Conservation (phyloP, 768 basidiomycete species). For the Hygrophorus pudorinus region DNA sequence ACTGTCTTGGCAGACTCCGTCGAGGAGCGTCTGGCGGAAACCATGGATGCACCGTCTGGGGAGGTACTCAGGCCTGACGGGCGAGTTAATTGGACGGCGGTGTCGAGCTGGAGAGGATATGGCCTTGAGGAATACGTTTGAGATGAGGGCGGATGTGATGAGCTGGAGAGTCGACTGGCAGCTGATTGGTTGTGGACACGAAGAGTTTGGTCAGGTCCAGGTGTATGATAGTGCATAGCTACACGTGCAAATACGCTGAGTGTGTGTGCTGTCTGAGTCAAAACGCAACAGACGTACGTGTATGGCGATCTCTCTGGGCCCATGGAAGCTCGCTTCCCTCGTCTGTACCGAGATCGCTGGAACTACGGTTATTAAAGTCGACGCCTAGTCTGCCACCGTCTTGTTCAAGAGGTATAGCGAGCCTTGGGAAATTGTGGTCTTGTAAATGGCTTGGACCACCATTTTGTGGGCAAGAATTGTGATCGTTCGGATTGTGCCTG, state of each 20-base stretch:
- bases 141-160: conserved; percentile 2
- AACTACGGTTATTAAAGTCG: conserved; percentile 36
- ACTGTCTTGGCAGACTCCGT: conserved; percentile 54
- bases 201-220: conserved; percentile 7
- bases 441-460: conserved; percentile 10
- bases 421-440: conserved; percentile 22
- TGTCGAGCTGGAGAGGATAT: conserved; percentile 53
- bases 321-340: conserved; percentile 51
- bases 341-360: conserved; percentile 34
- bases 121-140: conserved; percentile 18
- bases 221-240: conserved; percentile 7
- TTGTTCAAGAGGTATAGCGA: conserved; percentile 36
- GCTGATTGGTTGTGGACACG: not conserved
- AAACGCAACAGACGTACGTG: conserved; percentile 16
- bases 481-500: conserved; percentile 17
- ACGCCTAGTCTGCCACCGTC: conserved; percentile 50
- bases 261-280: not conserved
- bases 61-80: conserved; percentile 31
- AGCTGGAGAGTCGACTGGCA: not conserved
- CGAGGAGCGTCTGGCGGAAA: conserved; percentile 48
- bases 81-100: conserved; percentile 32
- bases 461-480: conserved; percentile 12
- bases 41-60: conserved; percentile 26
- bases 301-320: conserved; percentile 33
- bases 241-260: conserved; percentile 13